phyloP scores from a whole-genome alignment of 495 filamentous ascomycete species.

The Physcia stellaris region DNA sequence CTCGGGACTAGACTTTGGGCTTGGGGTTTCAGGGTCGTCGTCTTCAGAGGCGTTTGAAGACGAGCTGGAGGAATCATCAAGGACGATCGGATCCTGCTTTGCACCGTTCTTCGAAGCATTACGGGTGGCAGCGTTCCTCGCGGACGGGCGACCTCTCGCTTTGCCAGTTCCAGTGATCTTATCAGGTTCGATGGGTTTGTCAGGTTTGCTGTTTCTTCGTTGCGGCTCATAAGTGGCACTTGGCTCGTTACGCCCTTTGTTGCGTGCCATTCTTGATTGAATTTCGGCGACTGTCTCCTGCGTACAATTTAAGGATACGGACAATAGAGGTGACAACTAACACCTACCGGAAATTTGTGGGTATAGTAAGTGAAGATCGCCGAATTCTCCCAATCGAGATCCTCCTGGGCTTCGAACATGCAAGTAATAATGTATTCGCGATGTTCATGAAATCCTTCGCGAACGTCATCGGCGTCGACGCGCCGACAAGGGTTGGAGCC shows the following conservation, averaged over 20 bases:
- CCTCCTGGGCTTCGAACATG: constrained; percentile 43
- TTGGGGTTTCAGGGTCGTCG: background rate
- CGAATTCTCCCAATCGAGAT: constrained; percentile 39
- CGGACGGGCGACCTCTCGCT: background rate
- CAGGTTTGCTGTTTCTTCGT: constrained; percentile 10
- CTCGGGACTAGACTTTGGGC: too few relatives aligned
- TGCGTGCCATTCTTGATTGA: constrained; percentile 28
- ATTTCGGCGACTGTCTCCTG: background rate
- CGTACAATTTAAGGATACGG: constrained; percentile 7
- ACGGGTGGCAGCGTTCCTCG: background rate
- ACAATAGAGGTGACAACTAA: too few relatives aligned
- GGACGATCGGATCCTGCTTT: constrained; percentile 8
- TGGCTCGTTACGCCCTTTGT: constrained; percentile 19
- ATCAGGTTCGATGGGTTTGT: background rate
- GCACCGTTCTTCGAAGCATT: constrained; percentile 17
- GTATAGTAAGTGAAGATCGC: constrained; percentile 38
- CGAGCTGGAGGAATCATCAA: constrained; percentile 16
- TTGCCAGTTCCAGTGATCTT: too few relatives aligned
- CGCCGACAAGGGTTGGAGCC: constrained; percentile 18
- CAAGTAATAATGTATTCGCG: constrained; percentile 39
- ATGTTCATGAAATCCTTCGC: constrained; percentile 38
- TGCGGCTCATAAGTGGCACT: background rate
- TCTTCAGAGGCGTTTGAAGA: constrained; percentile 29
- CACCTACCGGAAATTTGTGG: constrained; percentile 31
- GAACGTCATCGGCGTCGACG: constrained; percentile 33